A percentile compares a stretch with the other conserved stretches of the same genome.
Conservation (phyloP, 1,284 basidiomycete species). For the Gymnopus androsaceus region DNA sequence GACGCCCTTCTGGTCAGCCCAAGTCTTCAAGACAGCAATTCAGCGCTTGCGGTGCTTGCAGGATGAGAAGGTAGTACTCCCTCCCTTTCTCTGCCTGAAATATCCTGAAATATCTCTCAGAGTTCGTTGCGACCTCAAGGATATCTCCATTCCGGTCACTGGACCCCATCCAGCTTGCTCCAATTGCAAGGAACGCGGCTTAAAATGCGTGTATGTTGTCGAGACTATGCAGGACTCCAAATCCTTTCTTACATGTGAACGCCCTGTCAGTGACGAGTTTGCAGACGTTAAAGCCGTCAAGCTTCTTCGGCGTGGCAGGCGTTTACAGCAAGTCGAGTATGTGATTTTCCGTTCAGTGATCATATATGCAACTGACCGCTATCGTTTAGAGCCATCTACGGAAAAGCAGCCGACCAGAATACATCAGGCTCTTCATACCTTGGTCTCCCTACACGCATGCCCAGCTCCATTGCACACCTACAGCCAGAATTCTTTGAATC, state of each 20-base stretch:
- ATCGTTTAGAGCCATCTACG: slow-evolving; percentile 55
- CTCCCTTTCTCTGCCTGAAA: background rate
- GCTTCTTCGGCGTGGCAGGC: slow-evolving; percentile 76
- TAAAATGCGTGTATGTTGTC: slow-evolving; percentile 71
- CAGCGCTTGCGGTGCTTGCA: slow-evolving; percentile 87
- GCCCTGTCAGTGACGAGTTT: slow-evolving; percentile 62
- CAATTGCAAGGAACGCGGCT: slow-evolving; percentile 82
- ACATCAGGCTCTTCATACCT: slow-evolving; percentile 31
- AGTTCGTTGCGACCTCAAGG: slow-evolving; percentile 81
- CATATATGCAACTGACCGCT: slow-evolving; percentile 7
- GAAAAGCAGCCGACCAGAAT: slow-evolving; percentile 50
- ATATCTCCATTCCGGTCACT: slow-evolving; percentile 51
- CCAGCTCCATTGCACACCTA: slow-evolving; percentile 66
- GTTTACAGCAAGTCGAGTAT: slow-evolving; percentile 81
- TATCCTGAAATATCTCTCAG: slow-evolving; percentile 36
- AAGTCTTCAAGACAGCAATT: slow-evolving; percentile 81
- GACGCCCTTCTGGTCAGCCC: slow-evolving; percentile 58
- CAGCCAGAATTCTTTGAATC: slow-evolving; percentile 80
- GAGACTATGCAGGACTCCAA: background rate
- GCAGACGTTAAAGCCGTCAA: slow-evolving; percentile 87
- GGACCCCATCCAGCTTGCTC: slow-evolving; percentile 70
- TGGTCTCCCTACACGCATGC: slow-evolving; percentile 34
- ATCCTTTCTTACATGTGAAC: background rate
- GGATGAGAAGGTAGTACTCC: slow-evolving; percentile 10
- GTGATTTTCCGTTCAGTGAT: slow-evolving; percentile 24